Conservation (phyloP, 1,139 yeast species). For the Chernovozyma aurita region DNA sequence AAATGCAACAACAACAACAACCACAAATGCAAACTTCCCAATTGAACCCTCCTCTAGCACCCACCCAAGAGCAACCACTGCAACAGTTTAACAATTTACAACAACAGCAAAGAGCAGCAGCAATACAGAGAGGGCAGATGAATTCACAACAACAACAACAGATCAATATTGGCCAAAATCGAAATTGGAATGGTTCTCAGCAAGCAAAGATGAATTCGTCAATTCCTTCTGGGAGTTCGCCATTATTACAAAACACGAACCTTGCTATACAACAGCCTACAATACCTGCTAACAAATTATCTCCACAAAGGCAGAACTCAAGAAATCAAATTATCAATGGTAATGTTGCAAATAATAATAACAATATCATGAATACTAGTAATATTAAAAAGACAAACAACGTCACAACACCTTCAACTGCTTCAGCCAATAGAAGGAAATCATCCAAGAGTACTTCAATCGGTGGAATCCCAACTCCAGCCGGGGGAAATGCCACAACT, state of each 20-base stretch:
- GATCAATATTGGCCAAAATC: conserved; percentile 10
- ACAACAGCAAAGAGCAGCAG: conserved; percentile 9
- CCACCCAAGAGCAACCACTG: conserved; percentile 10
- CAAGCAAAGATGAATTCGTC: conserved; percentile 14
- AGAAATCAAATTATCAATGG: conserved; percentile 12
- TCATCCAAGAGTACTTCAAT: background rate
- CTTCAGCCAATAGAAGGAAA: conserved; percentile 21
- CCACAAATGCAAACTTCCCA: conserved; percentile 1
- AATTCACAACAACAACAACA: conserved; percentile 21
- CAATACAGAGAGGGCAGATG: conserved; percentile 17
- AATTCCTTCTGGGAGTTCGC: conserved; percentile 19
- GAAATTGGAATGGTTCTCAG: conserved; percentile 8
- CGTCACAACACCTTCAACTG: conserved; percentile 4
- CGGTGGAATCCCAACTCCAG: conserved; percentile 29
- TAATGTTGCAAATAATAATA: conserved; percentile 6
- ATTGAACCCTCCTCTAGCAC: conserved; percentile 4
- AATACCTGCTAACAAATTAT: conserved; percentile 1
- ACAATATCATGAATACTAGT: conserved; percentile 1
- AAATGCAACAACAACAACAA: conserved; percentile 20
- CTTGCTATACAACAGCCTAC: conserved; percentile 13
- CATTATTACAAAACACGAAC: conserved; percentile 14
- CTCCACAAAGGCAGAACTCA: conserved; percentile 10
- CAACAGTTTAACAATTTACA: conserved; percentile 5
- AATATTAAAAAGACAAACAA: conserved; percentile 5
- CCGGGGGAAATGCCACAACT: conserved; percentile 33